phyloP scores from a whole-genome alignment of 495 filamentous ascomycete genomes.

The Aspergillus asperescens region DNA sequence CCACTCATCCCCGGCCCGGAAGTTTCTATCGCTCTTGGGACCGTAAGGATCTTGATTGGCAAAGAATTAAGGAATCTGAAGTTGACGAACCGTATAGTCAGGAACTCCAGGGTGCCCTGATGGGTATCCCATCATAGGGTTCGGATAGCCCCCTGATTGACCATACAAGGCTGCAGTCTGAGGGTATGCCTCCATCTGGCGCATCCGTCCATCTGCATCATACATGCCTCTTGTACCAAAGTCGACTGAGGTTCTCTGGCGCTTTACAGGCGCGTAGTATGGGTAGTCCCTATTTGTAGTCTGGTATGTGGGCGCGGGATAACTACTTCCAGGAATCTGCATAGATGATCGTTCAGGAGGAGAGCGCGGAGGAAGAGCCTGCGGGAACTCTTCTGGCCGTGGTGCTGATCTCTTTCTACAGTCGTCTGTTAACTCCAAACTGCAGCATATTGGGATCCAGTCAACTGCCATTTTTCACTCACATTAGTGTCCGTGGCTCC shows the following conservation, averaged over 20 bases:
- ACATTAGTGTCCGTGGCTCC: conserved; percentile 62
- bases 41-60: conserved; percentile 7
- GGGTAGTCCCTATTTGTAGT: conserved; percentile 32
- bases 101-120: conserved; percentile 36
- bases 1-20: conserved; percentile 5
- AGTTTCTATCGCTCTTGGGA: conserved; percentile 2
- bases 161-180: conserved; percentile 38
- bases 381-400: conserved; percentile 38
- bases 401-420: conserved; percentile 39
- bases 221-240: conserved; percentile 38
- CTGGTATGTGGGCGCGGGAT: conserved; percentile 34
- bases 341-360: conserved; percentile 40
- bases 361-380: conserved; percentile 36
- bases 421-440: conserved; percentile 2
- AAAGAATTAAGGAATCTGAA: conserved; percentile 9
- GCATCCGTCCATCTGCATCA: conserved; percentile 38
- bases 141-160: conserved; percentile 36
- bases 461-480: conserved; percentile 17
- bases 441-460: background rate
- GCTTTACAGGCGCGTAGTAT: conserved; percentile 39
- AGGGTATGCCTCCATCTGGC: conserved; percentile 38
- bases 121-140: conserved; percentile 35
- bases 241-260: conserved; percentile 43
- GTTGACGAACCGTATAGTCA: conserved; percentile 41
- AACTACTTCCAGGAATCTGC: conserved; percentile 33